A percentile compares a stretch with the other conserved stretches of the same genome.
Conservation (phyloP, 345 rosid genomes). For the Brassica cretica region DNA sequence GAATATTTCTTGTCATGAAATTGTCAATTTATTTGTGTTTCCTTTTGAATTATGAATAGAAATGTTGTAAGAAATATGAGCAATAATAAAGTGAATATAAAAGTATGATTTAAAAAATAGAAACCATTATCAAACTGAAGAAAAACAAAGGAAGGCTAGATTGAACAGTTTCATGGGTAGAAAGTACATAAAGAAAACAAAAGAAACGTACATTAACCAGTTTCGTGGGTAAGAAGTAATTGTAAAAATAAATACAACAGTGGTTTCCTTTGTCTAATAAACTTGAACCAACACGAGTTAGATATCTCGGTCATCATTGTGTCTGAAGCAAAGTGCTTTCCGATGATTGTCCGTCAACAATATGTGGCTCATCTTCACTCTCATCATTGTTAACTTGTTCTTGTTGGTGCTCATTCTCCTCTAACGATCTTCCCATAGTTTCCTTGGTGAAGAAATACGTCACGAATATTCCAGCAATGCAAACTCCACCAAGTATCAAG, state of each 20-base stretch:
- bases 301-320: not conserved
- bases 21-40: not conserved
- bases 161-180: not conserved
- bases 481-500: conserved; percentile 50
- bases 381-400: conserved; percentile 3
- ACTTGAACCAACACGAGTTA: not conserved
- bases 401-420: conserved; percentile 54
- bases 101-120: not conserved
- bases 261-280: conserved; percentile 1
- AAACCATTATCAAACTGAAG: not conserved
- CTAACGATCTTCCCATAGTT: conserved; percentile 70
- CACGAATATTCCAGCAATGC: conserved; percentile 49
- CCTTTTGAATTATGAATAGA: not conserved
- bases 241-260: not conserved
- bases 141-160: not conserved
- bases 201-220: not conserved
- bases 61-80: conserved; percentile 18
- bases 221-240: conserved; percentile 15
- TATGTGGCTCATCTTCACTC: conserved; percentile 16
- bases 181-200: not conserved
- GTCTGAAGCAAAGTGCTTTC: conserved; percentile 24
- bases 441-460: conserved; percentile 55
- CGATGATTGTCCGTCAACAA: conserved; percentile 24
- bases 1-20: conserved; percentile 14
- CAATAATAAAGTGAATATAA: not conserved